A percentile compares a stretch with the other conserved stretches of the same genome.
phyloP scores from a whole-genome alignment of 2,329 filamentous ascomycete genomes.

The Curvularia verruculosa region DNA sequence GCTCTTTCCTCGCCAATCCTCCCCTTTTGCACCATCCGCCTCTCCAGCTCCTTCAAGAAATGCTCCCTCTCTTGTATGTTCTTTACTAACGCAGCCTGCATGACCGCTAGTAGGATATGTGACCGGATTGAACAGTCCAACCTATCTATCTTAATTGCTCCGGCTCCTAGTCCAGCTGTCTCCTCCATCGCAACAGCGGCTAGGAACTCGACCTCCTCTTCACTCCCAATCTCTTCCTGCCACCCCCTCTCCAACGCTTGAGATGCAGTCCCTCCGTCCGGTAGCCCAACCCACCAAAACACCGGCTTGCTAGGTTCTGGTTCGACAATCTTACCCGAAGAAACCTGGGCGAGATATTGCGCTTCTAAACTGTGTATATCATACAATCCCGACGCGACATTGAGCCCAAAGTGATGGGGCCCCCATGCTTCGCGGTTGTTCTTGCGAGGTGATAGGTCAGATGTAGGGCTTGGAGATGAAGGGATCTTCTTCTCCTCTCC shows the following conservation, averaged over 20 bases:
- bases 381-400: slow-evolving; percentile 12
- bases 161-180: neutral
- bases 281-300: neutral
- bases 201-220: neutral
- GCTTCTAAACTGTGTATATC: slow-evolving; percentile 11
- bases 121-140: neutral
- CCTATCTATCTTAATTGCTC: neutral
- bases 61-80: neutral
- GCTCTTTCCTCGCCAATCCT: neutral
- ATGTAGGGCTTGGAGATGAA: too few species aligned
- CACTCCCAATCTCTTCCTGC: neutral
- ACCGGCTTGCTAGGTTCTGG: neutral
- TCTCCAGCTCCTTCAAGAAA: neutral
- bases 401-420: slow-evolving; percentile 11
- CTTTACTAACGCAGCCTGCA: neutral
- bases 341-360: neutral
- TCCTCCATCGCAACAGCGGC: neutral
- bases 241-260: neutral
- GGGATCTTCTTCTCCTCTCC: too few species aligned
- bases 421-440: slow-evolving; percentile 11
- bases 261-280: neutral
- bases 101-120: neutral
- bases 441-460: too few species aligned
- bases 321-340: neutral
- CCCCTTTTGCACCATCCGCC: neutral